A percentile compares a stretch with the other conserved stretches of the same genome.
Conservation (phyloP, 2,329 filamentous ascomycete genomes). For the Fusarium sp. region DNA sequence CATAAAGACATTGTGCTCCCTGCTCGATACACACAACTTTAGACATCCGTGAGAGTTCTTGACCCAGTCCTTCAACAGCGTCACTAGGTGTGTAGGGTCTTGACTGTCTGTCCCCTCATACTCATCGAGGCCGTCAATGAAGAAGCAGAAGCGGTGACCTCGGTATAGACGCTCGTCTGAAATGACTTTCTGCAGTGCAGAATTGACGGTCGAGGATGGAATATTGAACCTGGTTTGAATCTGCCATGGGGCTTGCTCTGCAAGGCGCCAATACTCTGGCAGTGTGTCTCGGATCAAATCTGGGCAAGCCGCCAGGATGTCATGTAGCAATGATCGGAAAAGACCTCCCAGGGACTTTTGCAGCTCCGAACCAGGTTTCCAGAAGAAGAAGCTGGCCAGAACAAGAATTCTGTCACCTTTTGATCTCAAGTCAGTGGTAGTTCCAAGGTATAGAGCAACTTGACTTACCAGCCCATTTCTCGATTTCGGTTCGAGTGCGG, state of each 20-base stretch:
- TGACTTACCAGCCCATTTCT: not conserved
- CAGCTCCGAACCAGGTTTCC: not conserved
- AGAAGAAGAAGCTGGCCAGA: not conserved
- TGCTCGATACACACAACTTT: slow-evolving; percentile 2
- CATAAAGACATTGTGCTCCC: slow-evolving; percentile 6
- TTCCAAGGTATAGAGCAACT: not conserved
- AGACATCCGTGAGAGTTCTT: not conserved
- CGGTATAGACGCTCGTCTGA: not conserved
- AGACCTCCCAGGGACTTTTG: slow-evolving; percentile 1
- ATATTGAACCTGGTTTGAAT: not conserved
- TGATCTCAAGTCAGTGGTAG: not conserved
- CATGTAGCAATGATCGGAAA: not conserved
- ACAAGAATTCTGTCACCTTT: not conserved
- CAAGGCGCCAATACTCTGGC: not conserved
- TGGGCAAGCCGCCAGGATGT: not conserved
- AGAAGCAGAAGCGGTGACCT: not conserved
- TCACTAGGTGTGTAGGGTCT: not conserved
- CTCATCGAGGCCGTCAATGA: slow-evolving; percentile 7
- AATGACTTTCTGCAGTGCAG: not conserved
- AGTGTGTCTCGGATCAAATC: not conserved
- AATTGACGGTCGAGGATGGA: not conserved
- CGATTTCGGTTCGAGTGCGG: rapidly evolving
- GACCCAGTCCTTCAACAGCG: not conserved
- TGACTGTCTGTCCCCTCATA: not conserved
- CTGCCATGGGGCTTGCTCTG: not conserved